Base-by-base conservation (phyloP, 2,329 filamentous ascomycete genomes). In the Exophiala sp. region DNA sequence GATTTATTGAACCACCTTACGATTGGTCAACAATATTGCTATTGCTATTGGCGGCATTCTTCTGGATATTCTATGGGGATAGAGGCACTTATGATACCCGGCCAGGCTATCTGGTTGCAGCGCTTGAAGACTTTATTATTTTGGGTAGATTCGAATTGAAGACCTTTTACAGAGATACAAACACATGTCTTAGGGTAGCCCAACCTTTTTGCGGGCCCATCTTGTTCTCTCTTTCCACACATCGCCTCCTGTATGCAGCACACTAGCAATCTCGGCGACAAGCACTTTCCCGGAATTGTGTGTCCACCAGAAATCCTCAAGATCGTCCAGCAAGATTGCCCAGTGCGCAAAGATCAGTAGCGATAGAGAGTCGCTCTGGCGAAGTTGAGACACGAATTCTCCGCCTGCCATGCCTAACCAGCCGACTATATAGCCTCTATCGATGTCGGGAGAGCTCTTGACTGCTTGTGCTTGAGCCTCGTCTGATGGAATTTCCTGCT, bases 291-390 rank as follows among this genome's bases (percentile, higher is more conserved):
- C 69, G 3, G 69, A 69, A 8, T 65, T 63, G 16, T 61, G 62
- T n/a, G 68, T 67, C 69, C 69, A 71, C 69, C 69, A 71, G 44
- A 65, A 54, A 4, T 63, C 65, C 58, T 71, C 63, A 18, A 71
- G 57, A 39, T 67, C 59, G 5, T 64, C 63, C 1, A 71, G 59
- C 3, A 71, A 39, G 9, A 68, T 67, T 1, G 66, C 69, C 69
- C 69, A 71, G 43, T 71, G 65, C 64, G 69, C 65, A 9, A 71
- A 63, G 20, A 70, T 65, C 36, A 71, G 47, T 8, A 71, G 50
- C 1, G 69, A 60, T 20, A 70, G 53, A 2, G 67, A 65, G 39
- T 67, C 62, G 2, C 67, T 66, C 16, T 63, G 62, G 34, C 62
- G 59, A 34, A 71, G 51, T 36, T 62, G 62, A 14, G 65, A 62